Evolutionary conservation across 2,329 filamentous ascomycete genomes (phyloP), one percentile per base, ranked within the genome.

Genomic region (Metarhizium robertsii): DNA sequence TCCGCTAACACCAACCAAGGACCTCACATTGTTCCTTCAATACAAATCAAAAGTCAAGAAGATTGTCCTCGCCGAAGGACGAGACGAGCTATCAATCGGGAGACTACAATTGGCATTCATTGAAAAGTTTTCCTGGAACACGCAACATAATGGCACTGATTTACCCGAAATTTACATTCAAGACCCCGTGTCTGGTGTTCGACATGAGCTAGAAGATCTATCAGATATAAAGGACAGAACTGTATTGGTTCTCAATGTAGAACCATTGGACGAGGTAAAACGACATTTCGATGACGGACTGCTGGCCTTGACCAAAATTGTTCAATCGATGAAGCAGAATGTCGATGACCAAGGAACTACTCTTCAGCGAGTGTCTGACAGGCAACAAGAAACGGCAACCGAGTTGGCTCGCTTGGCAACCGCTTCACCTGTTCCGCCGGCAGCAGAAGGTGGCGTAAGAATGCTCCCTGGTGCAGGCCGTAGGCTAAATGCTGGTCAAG

Each of bases 51-150:
- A 94, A 68, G 92, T 97, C 63, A 97, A 96, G 73, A 97, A 97
- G 69, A 95, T 95, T 67, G 84, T 96, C 16, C 80, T 97, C 38
- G 75, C 89, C 0, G 91, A 95, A 67, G 92, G 92, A 1, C 86
- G 86, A 61, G 85, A 86, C 36, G 90, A 92, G 59, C 78, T 99
- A 11, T 92, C 90, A 2, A 86, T 96, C 57, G 91, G 91, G 1
- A 83, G 92, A 29, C 72, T 99, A 56, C 92, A 99, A 69, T 79
- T 99, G 32, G 92, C 94, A 1, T 99, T 99, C 64, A 99, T 99
- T 63, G 94, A 99, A 63, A 99, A 96, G 68, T 99, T 99, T 67
- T 94, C 92, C 0, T 99, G 95, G 92, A 97, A 96, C 64, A 96
- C 92, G 1, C 92, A 97, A 63, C 87, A 90, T 58, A 95, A 96